Conservation (phyloP, 495 filamentous ascomycete genomes). For the Penicillium manginii region DNA sequence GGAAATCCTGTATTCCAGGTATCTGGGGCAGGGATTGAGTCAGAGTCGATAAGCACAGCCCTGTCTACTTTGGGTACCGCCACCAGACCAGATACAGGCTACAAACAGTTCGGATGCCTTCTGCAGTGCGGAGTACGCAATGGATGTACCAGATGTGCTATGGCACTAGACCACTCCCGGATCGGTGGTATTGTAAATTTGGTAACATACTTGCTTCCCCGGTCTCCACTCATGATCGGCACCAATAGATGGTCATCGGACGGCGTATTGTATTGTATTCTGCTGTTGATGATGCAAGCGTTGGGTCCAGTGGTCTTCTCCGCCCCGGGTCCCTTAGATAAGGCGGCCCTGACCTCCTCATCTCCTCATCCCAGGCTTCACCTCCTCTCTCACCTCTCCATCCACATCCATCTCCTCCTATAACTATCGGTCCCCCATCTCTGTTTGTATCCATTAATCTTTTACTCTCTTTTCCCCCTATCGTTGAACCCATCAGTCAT, state of each 20-base stretch:
- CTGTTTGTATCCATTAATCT: constrained; percentile 25
- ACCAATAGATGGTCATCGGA: constrained; percentile 34
- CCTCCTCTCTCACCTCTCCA: constrained; percentile 22
- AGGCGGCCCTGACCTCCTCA: constrained; percentile 47
- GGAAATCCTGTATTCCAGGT: background rate
- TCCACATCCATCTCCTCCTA: constrained; percentile 25
- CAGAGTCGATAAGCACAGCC: constrained; percentile 5
- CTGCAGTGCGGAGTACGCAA: no score
- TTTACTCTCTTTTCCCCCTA: constrained; percentile 18
- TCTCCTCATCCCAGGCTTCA: constrained; percentile 26
- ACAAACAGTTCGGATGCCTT: no score
- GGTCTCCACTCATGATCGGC: constrained; percentile 19
- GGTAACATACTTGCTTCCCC: constrained; percentile 5
- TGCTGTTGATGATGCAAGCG: constrained; percentile 19
- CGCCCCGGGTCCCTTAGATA: constrained; percentile 39
- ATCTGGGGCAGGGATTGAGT: background rate
- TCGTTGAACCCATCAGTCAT: constrained; percentile 53
- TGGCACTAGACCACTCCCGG: background rate
- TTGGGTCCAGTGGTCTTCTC: constrained; percentile 44
- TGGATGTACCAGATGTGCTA: no score
- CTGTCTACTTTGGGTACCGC: background rate
- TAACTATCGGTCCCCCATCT: constrained; percentile 26
- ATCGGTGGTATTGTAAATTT: background rate
- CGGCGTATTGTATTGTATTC: constrained; percentile 31
- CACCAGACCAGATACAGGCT: background rate